Evolutionary conservation across 345 rosid genomes (phyloP), one percentile per base, ranked within the genome.

Genomic region (Brassica rapa): DNA sequence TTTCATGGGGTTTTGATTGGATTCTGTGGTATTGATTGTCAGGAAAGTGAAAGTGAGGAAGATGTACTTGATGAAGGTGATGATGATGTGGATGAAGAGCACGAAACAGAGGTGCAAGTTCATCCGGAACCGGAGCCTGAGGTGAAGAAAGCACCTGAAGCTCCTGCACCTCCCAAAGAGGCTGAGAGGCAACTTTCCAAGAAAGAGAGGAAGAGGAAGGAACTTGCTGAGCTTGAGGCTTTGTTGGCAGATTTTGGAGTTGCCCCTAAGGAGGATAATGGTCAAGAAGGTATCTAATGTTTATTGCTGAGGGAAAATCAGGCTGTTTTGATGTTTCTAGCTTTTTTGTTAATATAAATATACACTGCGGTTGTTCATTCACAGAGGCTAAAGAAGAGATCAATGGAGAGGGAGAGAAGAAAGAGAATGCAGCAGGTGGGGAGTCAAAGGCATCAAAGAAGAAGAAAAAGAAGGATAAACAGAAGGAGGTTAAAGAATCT

Each of bases 1-100:
- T 21, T 27, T 15, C 30, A 6, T 9, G 33, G 67, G 67, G 35
- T 65, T 49, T 46, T 14, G 63, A 71, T 81, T 23, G 5, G 19
- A 60, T 66, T 46, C 0, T 80, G 41, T 64, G 9, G 37, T 1
- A 68, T 55, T 80, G 76, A 32, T 68, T 71, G 71, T 77, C 88
- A 93, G 98, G 97, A 93, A 62, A 86, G 88, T 78, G 98, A 89
- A 73, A 93, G 94, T 64, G 98, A 93, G 72, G 98, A 93, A 66
- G 97, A 91, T 25, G 77, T 85, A 77, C 84, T 89, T 59, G 90
- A 87, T 51, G 97, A 89, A 75, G 92, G 91, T 70, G 93, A 90
- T 86, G 97, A 89, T 64, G 96, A 91, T 19, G 80, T 86, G 29
- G 97, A 91, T 65, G 96, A 90, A 68, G 92, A 89, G 46, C 89